Conservation (phyloP, 148 eudicot genomes). For the Camellia granthamiana region DNA sequence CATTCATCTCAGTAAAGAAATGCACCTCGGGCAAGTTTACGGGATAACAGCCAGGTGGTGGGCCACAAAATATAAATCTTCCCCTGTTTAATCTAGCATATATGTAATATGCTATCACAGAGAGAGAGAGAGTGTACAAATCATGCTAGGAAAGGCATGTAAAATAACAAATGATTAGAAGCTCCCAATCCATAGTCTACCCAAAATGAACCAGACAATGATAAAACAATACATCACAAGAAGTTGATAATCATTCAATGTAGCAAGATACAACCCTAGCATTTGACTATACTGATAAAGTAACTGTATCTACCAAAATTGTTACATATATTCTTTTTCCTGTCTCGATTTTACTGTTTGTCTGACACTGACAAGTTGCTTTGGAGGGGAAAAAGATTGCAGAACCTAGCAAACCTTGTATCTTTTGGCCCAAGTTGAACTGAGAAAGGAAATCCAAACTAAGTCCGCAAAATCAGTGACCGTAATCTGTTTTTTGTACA, state of each 20-base stretch:
- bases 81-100: too few species aligned
- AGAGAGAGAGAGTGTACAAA: too few species aligned
- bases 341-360: neutral
- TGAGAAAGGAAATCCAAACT: conserved; percentile 4
- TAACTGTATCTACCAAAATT: neutral
- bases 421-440: neutral
- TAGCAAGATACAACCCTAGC: conserved; percentile 1
- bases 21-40: too few species aligned
- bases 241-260: neutral
- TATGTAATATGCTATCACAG: too few species aligned
- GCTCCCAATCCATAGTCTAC: neutral
- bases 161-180: neutral
- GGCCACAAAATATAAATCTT: too few species aligned
- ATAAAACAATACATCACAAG: neutral
- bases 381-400: neutral
- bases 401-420: neutral
- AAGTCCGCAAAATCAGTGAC: neutral
- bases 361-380: neutral
- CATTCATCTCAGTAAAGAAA: too few species aligned
- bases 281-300: neutral
- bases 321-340: neutral
- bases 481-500: neutral
- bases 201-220: neutral
- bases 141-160: neutral
- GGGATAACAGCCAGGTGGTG: too few species aligned